Evolutionary conservation across 2,329 filamentous ascomycete species (phyloP).

Genomic region (Xylaria sp.): DNA sequence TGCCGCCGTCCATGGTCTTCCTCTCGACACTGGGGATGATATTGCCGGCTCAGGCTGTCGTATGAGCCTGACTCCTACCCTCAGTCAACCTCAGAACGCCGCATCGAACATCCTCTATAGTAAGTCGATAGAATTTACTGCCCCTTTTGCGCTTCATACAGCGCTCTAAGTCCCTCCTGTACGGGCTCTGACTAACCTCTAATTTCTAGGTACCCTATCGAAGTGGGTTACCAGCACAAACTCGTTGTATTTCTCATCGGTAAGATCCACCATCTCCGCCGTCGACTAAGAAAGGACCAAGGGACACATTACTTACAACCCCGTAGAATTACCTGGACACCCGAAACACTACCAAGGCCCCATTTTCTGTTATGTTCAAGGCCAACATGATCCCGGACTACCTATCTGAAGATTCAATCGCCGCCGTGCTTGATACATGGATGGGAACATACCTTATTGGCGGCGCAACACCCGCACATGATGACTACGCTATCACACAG

Average conservation of each 20-base stretch:
- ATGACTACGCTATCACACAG: constrained; percentile 26
- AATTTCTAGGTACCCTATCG: constrained; percentile 20
- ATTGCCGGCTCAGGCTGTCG: constrained; percentile 18
- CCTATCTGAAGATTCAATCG: constrained; percentile 3
- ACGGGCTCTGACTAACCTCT: neutral
- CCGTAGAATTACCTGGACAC: constrained; percentile 29
- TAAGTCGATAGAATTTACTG: constrained; percentile 1
- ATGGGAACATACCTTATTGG: constrained; percentile 33
- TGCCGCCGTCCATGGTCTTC: constrained; percentile 22
- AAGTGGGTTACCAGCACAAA: constrained; percentile 26
- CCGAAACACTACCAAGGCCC: constrained; percentile 25
- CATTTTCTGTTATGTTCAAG: constrained; percentile 31
- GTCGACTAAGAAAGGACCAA: neutral
- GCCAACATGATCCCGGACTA: constrained; percentile 27
- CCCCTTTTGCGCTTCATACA: neutral
- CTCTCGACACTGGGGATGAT: neutral
- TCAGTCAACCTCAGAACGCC: constrained; percentile 25
- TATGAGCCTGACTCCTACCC: constrained; percentile 20
- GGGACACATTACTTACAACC: constrained; percentile 11
- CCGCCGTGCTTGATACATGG: constrained; percentile 26
- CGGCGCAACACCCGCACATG: constrained; percentile 4
- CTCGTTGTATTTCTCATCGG: constrained; percentile 27
- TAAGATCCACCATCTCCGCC: constrained; percentile 6
- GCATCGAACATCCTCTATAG: constrained; percentile 26
- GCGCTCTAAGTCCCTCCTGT: too few relatives aligned